Evolutionary conservation across 441 rosid genomes (phyloP), one percentile per base, ranked within the genome.

Genomic region (Hypseocharis bilobata): DNA sequence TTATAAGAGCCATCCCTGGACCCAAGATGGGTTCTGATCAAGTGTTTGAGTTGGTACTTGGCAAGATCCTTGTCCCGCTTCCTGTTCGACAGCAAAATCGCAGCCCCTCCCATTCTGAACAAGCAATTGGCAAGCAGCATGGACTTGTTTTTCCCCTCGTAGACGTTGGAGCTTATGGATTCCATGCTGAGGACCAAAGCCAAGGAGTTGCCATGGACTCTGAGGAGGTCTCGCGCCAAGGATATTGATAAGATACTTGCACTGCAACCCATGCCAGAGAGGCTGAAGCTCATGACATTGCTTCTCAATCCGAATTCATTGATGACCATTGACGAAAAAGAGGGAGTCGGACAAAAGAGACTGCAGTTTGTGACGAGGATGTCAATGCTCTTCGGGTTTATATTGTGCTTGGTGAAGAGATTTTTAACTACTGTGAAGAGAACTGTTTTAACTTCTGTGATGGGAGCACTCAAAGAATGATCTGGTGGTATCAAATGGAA

Each of bases 61-160:
- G 52, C 52, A 7, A 45, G 6, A n/a, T 16, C 52, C 52, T 45
- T 45, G 52, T 45, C 52, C 20, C 16, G 52, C 19, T 45, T 45
- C 22, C 52, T 45, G 52, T 45, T 45, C 7, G 52, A 45, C 20
- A 45, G 52, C 52, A 45, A 16, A 16, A 45, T 16, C 17, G 52
- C 52, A 7, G 52, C 52, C 17, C 52, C 52, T n/a, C 52, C 52
- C 52, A 45, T 45, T 16, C 52, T 16, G 52, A 45, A 45, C 52
- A 45, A 45, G 52, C 52, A n/a, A 1, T 45, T 45, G 4, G 52
- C 52, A 1, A 45, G 52, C 6, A 45, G n/a, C 52, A 45, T 45
- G 6, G 52, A 45, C 52, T 45, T 45, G 6, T 6, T 22, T 5
- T 45, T 45, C 52, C 52, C 52, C 6, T 16, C 20, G 52, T 45